These are phyloP conservation scores for Teratosphaeria epicoccoides DNA, from an alignment of 2,329 filamentous ascomycete genomes.

Conservation along the genomic window DNA sequence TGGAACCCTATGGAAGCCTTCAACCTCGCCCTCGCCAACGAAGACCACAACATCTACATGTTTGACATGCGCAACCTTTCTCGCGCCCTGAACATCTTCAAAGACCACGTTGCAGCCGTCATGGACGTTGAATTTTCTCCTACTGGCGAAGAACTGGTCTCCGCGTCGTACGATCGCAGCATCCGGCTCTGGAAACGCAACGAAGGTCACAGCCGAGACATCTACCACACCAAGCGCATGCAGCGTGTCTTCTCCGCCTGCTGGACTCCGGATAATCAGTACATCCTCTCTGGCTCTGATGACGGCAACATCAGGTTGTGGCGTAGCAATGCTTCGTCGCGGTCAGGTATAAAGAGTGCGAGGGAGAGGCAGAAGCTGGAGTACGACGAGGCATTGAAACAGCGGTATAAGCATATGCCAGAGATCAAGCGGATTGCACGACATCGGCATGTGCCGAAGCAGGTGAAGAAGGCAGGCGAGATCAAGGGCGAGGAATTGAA, in stretches of 20 bases:
- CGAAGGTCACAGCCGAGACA: conserved; percentile 74
- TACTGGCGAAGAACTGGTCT: conserved; percentile 86
- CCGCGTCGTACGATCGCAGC: conserved; percentile 79
- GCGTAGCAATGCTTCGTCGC: conserved; percentile 73
- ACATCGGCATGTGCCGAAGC: conserved; percentile 83
- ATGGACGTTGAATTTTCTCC: conserved; percentile 96
- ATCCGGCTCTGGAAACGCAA: conserved; percentile 74
- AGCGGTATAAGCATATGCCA: conserved; percentile 88
- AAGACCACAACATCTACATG: conserved; percentile 86
- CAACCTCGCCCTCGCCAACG: conserved; percentile 85
- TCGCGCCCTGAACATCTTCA: conserved; percentile 77
- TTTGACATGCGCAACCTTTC: conserved; percentile 93
- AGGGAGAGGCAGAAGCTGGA: conserved; percentile 79
- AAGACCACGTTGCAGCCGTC: conserved; percentile 81
- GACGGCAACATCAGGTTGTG: conserved; percentile 87
- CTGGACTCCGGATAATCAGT: conserved; percentile 83
- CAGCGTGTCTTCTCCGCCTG: conserved; percentile 78
- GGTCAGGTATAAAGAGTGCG: conserved; percentile 76
- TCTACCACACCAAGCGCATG: conserved; percentile 98
- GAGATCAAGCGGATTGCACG: conserved; percentile 83
- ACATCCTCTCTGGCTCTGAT: conserved; percentile 81
- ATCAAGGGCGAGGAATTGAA: conserved; percentile 87
- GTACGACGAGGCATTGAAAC: conserved; percentile 76
- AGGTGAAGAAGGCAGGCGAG: conserved; percentile 89
- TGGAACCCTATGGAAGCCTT: conserved; percentile 98